Evolutionary conservation across 345 rosid genomes (phyloP).

Genomic region (Litchi chinensis): DNA sequence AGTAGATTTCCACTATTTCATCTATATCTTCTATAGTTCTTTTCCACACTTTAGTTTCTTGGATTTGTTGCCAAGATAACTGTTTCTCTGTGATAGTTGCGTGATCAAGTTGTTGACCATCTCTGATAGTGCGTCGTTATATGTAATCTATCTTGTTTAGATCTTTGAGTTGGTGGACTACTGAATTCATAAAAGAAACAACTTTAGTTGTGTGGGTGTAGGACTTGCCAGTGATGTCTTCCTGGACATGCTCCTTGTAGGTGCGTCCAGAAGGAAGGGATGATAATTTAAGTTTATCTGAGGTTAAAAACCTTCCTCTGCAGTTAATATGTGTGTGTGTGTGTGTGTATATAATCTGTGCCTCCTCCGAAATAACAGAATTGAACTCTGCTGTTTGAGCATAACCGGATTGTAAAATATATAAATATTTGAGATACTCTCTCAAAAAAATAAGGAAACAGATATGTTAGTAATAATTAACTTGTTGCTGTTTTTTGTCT

Average conservation of each 20-base stretch:
- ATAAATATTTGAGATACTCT: not conserved
- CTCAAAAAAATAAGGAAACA: not conserved
- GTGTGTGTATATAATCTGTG: too few species aligned
- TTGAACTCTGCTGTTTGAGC: not conserved
- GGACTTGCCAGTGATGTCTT: not conserved
- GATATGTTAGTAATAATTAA: not conserved
- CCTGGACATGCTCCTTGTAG: not conserved
- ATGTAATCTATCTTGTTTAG: not conserved
- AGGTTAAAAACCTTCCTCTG: not conserved
- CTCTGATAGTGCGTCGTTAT: not conserved
- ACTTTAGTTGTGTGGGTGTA: not conserved
- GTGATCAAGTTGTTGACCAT: not conserved
- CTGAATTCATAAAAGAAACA: not conserved
- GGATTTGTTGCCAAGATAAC: not conserved
- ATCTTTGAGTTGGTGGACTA: not conserved
- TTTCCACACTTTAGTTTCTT: not conserved
- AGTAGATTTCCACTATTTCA: not conserved
- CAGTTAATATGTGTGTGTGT: too few species aligned
- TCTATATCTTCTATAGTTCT: not conserved
- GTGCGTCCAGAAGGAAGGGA: not conserved
- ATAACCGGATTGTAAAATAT: not conserved
- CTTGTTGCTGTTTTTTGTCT: conserved; percentile 1
- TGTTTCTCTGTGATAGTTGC: not conserved
- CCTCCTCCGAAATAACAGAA: not conserved
- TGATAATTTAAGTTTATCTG: not conserved